Conservation (phyloP, 2,329 filamentous ascomycete species). For the Aureobasidium sp. region DNA sequence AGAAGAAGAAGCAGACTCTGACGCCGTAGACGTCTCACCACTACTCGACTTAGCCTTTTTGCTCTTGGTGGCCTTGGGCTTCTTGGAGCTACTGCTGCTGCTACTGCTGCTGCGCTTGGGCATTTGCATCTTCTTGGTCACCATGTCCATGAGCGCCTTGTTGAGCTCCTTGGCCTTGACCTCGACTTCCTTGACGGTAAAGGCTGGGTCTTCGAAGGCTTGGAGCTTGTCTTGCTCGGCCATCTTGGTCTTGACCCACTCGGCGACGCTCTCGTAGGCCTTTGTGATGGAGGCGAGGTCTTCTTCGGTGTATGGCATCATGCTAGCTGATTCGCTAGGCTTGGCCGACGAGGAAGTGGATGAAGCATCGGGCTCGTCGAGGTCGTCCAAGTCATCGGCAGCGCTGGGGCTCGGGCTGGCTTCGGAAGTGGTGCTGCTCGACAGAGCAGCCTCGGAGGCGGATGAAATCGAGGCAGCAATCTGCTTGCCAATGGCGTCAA, state of each 20-base stretch:
- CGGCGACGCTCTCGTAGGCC: constrained; percentile 53
- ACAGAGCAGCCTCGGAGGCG: constrained; percentile 38
- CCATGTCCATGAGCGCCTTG: constrained; percentile 61
- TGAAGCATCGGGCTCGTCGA: constrained; percentile 63
- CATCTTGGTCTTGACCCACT: constrained; percentile 71
- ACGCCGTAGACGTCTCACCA: background rate
- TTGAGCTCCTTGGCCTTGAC: constrained; percentile 64
- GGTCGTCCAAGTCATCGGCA: constrained; percentile 55
- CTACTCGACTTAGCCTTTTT: constrained; percentile 22
- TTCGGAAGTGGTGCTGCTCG: constrained; percentile 33
- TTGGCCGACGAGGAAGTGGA: constrained; percentile 34
- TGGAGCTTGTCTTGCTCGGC: constrained; percentile 64
- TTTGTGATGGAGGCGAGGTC: constrained; percentile 63
- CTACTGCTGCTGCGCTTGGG: constrained; percentile 29
- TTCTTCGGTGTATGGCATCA: constrained; percentile 63
- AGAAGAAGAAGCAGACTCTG: constrained; percentile 3
- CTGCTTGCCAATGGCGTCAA: constrained; percentile 61
- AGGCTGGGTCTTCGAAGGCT: constrained; percentile 64
- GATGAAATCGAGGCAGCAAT: constrained; percentile 52
- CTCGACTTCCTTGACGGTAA: constrained; percentile 65
- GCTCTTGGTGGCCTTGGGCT: constrained; percentile 28
- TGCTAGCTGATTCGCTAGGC: constrained; percentile 41
- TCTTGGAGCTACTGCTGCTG: constrained; percentile 23
- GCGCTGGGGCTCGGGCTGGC: constrained; percentile 44
- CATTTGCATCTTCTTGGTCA: constrained; percentile 58